A percentile compares a stretch with the other conserved stretches of the same genome.
Evolutionary conservation across 2,329 filamentous ascomycete species (phyloP).

Genomic region (Keithomyces neogunnii): DNA sequence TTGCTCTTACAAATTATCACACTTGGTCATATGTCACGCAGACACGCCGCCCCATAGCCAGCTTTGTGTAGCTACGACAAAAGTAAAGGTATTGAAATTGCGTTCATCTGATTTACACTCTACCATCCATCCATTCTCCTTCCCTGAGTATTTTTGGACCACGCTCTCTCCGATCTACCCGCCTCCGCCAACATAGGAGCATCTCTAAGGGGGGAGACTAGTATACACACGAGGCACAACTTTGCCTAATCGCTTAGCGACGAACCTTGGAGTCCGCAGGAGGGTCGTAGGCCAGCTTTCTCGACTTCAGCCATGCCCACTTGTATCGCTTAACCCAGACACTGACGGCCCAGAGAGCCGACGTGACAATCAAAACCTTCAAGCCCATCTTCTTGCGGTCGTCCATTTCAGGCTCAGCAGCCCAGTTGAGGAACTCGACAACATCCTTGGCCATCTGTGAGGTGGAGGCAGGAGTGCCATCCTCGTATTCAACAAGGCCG

Average conservation of each 20-base stretch:
- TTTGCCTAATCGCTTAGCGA: constrained; percentile 28
- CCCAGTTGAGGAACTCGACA: constrained; percentile 97
- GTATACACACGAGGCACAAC: constrained; percentile 29
- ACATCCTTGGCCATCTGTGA: constrained; percentile 99
- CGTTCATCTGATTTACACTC: constrained; percentile 44
- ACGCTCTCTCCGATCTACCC: constrained; percentile 25
- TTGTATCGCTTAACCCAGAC: constrained; percentile 99
- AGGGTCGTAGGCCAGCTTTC: constrained; percentile 84
- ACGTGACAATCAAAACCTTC: constrained; percentile 80
- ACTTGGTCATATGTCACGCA: too few species aligned
- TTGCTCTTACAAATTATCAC: too few species aligned
- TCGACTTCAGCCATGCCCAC: constrained; percentile 92
- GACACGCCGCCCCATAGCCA: background rate
- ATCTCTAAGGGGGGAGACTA: constrained; percentile 32
- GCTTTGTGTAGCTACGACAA: constrained; percentile 6
- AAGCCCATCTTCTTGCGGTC: constrained; percentile 99
- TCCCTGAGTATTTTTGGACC: constrained; percentile 14
- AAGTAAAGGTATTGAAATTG: constrained; percentile 28
- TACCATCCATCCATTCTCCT: constrained; percentile 25
- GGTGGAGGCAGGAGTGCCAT: constrained; percentile 84
- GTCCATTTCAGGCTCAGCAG: constrained; percentile 98
- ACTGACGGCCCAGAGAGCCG: constrained; percentile 74
- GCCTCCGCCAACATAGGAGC: constrained; percentile 34
- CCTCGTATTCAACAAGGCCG: constrained; percentile 95
- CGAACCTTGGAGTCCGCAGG: constrained; percentile 49